A percentile compares a stretch with the other conserved stretches of the same genome.
Evolutionary conservation across 495 filamentous ascomycete species (phyloP).

Genomic region (Xylaria flabelliformis): DNA sequence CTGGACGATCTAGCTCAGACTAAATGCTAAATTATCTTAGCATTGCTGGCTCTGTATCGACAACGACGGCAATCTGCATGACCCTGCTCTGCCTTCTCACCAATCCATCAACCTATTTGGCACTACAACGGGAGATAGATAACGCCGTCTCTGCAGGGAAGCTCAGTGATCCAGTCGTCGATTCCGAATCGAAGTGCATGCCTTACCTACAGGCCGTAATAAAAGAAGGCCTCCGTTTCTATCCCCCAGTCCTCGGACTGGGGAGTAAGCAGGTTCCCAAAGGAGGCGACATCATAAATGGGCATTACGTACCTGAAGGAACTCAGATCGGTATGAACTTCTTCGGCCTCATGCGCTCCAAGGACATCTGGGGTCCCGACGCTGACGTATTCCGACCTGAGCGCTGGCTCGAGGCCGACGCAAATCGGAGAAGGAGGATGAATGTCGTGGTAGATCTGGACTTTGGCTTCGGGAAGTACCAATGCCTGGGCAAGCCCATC

Average conservation of each 20-base stretch:
- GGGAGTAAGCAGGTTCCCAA: slow-evolving; percentile 54
- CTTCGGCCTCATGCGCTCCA: slow-evolving; percentile 39
- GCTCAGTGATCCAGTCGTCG: slow-evolving; percentile 42
- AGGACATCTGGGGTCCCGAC: slow-evolving; percentile 53
- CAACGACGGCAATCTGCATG: slow-evolving; percentile 61
- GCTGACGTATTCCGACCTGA: slow-evolving; percentile 57
- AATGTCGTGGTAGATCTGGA: slow-evolving; percentile 36
- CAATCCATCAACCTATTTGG: slow-evolving; percentile 51
- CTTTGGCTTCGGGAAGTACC: slow-evolving; percentile 47
- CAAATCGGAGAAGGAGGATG: slow-evolving; percentile 42
- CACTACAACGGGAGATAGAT: slow-evolving; percentile 62
- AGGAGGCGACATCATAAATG: slow-evolving; percentile 60
- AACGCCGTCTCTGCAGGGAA: slow-evolving; percentile 36
- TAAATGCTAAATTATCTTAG: slow-evolving; percentile 12
- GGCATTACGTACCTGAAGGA: slow-evolving; percentile 61
- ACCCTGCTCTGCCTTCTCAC: slow-evolving; percentile 59
- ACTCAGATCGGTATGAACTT: slow-evolving; percentile 55
- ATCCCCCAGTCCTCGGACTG: slow-evolving; percentile 47
- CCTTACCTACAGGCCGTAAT: slow-evolving; percentile 56
- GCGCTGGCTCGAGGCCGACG: slow-evolving; percentile 54
- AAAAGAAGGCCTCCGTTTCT: slow-evolving; percentile 52
- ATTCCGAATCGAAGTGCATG: slow-evolving; percentile 47
- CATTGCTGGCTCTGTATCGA: slow-evolving; percentile 68
- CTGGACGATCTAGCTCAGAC: neutral
- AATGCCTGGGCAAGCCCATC: slow-evolving; percentile 49